These are phyloP conservation scores for Telfairia occidentalis DNA, from an alignment of 331 rosid genomes.

Conservation along the genomic window DNA sequence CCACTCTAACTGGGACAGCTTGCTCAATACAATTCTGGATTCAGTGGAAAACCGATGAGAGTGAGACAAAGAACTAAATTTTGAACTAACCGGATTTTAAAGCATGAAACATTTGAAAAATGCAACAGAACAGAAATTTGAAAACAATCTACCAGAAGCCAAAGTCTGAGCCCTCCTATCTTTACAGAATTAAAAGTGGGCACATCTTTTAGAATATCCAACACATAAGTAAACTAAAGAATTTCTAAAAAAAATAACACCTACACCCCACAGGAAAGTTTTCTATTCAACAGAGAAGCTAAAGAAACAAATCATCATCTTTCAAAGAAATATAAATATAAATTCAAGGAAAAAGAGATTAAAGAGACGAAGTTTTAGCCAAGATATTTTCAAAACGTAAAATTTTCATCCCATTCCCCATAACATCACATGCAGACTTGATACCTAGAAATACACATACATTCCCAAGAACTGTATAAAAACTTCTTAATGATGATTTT, in stretches of 20 bases:
- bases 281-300: neutral
- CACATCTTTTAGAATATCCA: neutral
- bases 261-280: neutral
- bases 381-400: neutral
- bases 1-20: conserved; percentile 65
- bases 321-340: neutral
- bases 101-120: neutral
- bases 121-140: neutral
- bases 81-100: neutral
- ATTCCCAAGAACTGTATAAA: neutral
- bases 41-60: conserved; percentile 19
- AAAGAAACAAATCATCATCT: neutral
- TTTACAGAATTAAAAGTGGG: neutral
- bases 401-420: neutral
- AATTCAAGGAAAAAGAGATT: neutral
- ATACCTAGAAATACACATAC: neutral
- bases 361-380: neutral
- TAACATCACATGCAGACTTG: neutral
- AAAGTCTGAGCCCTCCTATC: neutral
- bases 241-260: neutral
- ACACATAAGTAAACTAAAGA: neutral
- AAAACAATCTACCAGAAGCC: neutral
- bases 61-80: conserved; percentile 10
- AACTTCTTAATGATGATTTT: neutral
- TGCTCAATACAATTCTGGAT: conserved; percentile 72